These are phyloP conservation scores for Haberlea rhodopensis DNA, from an alignment of 257 asterid species.

Conservation along the genomic window DNA sequence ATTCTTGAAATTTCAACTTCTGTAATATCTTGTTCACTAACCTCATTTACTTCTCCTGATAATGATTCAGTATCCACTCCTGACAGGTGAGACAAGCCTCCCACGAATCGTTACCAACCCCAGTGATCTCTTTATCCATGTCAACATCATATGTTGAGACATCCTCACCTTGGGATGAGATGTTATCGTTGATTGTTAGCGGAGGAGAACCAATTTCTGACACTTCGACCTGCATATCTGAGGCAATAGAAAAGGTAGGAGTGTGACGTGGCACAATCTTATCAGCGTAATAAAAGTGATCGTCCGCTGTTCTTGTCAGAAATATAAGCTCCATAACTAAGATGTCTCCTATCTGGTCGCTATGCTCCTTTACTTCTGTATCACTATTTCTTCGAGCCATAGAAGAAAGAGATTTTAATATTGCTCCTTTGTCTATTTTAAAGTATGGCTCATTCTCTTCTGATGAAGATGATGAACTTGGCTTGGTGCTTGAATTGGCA, in stretches of 20 bases:
- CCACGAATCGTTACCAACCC: slow-evolving; percentile 35
- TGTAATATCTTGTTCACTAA: slow-evolving; percentile 25
- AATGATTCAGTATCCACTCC: slow-evolving; percentile 38
- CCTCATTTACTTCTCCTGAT: slow-evolving; percentile 35
- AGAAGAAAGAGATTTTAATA: slow-evolving; percentile 63
- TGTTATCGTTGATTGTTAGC: slow-evolving; percentile 43
- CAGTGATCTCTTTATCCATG: slow-evolving; percentile 28
- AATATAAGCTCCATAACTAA: slow-evolving; percentile 23
- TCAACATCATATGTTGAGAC: slow-evolving; percentile 32
- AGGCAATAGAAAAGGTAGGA: slow-evolving; percentile 65
- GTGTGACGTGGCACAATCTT: slow-evolving; percentile 32
- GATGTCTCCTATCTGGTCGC: slow-evolving; percentile 21
- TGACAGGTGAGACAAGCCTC: slow-evolving; percentile 30
- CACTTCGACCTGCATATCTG: slow-evolving; percentile 89
- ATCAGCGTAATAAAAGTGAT: slow-evolving; percentile 31
- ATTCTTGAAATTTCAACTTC: slow-evolving; percentile 39
- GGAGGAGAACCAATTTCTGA: slow-evolving; percentile 77
- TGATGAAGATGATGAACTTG: slow-evolving; percentile 49
- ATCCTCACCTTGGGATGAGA: slow-evolving; percentile 44
- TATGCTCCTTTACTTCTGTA: slow-evolving; percentile 28
- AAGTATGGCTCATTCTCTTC: slow-evolving; percentile 47
- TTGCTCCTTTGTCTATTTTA: slow-evolving; percentile 65
- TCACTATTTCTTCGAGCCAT: slow-evolving; percentile 40
- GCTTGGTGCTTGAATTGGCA: slow-evolving; percentile 26
- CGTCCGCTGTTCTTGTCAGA: slow-evolving; percentile 38